Percentiles rank a stretch among this genome's conserved stretches.
phyloP scores from a whole-genome alignment of 164 flowering plant species.

The Piper longum region DNA sequence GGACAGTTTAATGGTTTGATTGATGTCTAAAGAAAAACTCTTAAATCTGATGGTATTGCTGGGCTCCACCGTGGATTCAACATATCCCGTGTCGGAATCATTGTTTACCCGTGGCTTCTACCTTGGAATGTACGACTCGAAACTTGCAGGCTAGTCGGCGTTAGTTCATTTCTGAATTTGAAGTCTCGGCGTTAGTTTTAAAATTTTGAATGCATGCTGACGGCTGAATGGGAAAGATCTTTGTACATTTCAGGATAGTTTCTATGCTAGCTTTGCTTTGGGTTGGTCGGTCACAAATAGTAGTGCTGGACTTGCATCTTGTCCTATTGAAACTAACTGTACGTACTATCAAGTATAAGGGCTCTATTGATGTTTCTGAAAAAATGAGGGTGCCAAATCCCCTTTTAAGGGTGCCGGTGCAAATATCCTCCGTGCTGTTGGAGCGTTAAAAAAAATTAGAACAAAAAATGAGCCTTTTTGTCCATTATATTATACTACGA shows the following conservation, averaged over 20 bases:
- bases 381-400: constrained; percentile 54
- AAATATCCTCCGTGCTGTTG: constrained; percentile 60
- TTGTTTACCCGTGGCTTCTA: constrained; percentile 71
- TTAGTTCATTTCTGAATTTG: not conserved
- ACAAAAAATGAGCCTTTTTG: too few species aligned
- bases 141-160: constrained; percentile 37
- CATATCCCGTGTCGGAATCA: constrained; percentile 70
- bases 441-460: too few species aligned
- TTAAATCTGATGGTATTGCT: constrained; percentile 64
- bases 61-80: constrained; percentile 83
- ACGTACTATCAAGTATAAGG: constrained; percentile 64
- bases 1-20: constrained; percentile 72
- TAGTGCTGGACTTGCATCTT: constrained; percentile 61
- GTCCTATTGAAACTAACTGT: constrained; percentile 61
- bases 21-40: constrained; percentile 71
- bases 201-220: not conserved
- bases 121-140: constrained; percentile 84
- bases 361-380: constrained; percentile 48
- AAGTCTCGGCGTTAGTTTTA: not conserved
- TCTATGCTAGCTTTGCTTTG: constrained; percentile 56
- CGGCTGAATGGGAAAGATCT: not conserved
- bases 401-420: constrained; percentile 71
- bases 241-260: constrained; percentile 40
- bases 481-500: too few species aligned
- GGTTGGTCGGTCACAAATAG: constrained; percentile 62